Conservation (phyloP, 352 stramenopile species). For the Phytophthora litchii region DNA sequence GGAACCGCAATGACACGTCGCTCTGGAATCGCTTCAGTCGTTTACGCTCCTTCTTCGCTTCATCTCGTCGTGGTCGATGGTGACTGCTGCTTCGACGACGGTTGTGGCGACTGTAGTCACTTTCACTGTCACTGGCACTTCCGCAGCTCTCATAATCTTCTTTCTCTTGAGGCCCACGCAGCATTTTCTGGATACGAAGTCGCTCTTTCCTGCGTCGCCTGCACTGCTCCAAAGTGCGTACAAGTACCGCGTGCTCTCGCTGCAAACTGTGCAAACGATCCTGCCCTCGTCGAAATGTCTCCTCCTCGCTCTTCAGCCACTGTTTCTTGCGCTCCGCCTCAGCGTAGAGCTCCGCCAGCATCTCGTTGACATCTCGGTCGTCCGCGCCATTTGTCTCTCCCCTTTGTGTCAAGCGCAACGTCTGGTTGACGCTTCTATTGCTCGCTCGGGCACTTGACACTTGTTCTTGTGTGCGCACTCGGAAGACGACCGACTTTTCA, state of each 20-base stretch:
- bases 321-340: constrained; percentile 42
- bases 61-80: constrained; percentile 11
- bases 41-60: constrained; percentile 51
- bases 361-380: constrained; percentile 39
- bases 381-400: constrained; percentile 2
- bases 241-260: constrained; percentile 45
- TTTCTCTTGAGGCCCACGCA: constrained; percentile 26
- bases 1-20: constrained; percentile 56
- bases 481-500: constrained; percentile 42
- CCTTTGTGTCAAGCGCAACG: constrained; percentile 10
- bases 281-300: constrained; percentile 34
- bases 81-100: constrained; percentile 16
- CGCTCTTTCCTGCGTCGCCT: constrained; percentile 40
- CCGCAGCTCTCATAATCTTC: constrained; percentile 10
- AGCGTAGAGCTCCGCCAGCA: constrained; percentile 32
- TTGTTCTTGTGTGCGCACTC: constrained; percentile 34
- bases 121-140: constrained; percentile 20
- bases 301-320: constrained; percentile 42
- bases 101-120: constrained; percentile 2
- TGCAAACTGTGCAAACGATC: constrained; percentile 37
- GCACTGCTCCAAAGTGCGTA: constrained; percentile 45
- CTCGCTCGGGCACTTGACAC: constrained; percentile 10
- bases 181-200: constrained; percentile 38
- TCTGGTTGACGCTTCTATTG: constrained; percentile 12
- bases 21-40: constrained; percentile 46